Evolutionary conservation across 2,329 filamentous ascomycete species (phyloP).

Genomic region (Aspergillus pseudonomiae): DNA sequence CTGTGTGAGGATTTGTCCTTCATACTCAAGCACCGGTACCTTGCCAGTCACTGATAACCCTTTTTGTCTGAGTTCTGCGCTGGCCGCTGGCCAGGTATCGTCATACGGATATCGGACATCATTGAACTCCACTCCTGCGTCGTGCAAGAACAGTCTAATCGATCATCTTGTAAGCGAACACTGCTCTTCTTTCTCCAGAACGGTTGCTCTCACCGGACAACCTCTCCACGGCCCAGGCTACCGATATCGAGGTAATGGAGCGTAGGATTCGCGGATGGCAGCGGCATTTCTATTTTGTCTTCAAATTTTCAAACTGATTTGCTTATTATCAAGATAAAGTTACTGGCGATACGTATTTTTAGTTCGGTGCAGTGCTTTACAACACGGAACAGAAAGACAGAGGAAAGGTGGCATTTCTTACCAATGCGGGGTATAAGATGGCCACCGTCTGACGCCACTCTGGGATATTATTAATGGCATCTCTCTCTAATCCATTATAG

Average conservation of each 20-base stretch:
- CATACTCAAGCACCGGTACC: conserved; percentile 41
- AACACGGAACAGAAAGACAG: no score
- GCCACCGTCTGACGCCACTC: no score
- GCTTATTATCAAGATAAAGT: neutral
- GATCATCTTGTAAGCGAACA: neutral
- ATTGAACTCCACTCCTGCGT: conserved; percentile 31
- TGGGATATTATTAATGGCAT: no score
- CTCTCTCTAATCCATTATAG: no score
- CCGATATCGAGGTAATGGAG: conserved; percentile 31
- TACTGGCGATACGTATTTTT: no score
- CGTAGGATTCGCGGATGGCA: conserved; percentile 24
- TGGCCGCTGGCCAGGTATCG: conserved; percentile 29
- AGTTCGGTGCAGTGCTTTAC: no score
- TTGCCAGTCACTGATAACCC: conserved; percentile 34
- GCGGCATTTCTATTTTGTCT: neutral
- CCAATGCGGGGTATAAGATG: no score
- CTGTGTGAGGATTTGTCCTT: conserved; percentile 34
- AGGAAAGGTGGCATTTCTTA: no score
- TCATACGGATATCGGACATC: conserved; percentile 34
- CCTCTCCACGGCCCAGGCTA: conserved; percentile 31
- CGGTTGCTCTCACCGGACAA: conserved; percentile 8
- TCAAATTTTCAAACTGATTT: neutral
- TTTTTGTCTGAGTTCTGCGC: conserved; percentile 30
- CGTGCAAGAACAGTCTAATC: conserved; percentile 33
- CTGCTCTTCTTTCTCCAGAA: neutral